Evolutionary conservation across 768 basidiomycete genomes (phyloP).

Genomic region (Trametes maxima): DNA sequence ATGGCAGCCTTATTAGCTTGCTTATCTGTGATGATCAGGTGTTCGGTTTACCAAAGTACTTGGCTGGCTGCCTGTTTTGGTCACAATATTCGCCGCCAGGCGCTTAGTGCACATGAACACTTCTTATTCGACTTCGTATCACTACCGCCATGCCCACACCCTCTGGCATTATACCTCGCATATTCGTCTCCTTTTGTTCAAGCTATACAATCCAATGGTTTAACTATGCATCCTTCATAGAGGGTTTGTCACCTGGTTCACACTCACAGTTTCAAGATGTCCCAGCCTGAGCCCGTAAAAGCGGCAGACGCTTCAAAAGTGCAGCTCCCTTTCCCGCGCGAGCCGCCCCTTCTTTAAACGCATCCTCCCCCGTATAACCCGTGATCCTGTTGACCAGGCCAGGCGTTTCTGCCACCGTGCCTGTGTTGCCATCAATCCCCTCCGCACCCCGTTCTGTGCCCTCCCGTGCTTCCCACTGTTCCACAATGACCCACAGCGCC

Average conservation of each 20-base stretch:
- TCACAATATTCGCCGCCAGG: not conserved
- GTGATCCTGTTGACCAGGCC: not conserved
- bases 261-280: too few relatives aligned
- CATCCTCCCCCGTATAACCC: too few relatives aligned
- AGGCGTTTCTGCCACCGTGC: conserved; percentile 2
- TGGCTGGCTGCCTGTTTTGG: not conserved
- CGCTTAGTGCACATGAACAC: not conserved
- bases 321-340: not conserved
- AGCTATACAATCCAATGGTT: too few relatives aligned
- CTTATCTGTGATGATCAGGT: too few relatives aligned
- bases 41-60: conserved; percentile 17
- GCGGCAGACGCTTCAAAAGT: not conserved
- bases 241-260: too few relatives aligned
- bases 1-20: too few relatives aligned
- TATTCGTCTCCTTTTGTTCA: too few relatives aligned
- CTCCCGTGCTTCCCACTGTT: not conserved
- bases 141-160: too few relatives aligned
- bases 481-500: not conserved
- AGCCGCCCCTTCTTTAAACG: too few relatives aligned
- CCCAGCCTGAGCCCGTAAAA: not conserved
- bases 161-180: too few relatives aligned
- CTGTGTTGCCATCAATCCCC: not conserved
- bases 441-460: not conserved
- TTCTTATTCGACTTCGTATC: not conserved
- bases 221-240: too few relatives aligned